Base-by-base conservation (phyloP, 2,329 filamentous ascomycete species). In the Arthrobotrys conoides region DNA sequence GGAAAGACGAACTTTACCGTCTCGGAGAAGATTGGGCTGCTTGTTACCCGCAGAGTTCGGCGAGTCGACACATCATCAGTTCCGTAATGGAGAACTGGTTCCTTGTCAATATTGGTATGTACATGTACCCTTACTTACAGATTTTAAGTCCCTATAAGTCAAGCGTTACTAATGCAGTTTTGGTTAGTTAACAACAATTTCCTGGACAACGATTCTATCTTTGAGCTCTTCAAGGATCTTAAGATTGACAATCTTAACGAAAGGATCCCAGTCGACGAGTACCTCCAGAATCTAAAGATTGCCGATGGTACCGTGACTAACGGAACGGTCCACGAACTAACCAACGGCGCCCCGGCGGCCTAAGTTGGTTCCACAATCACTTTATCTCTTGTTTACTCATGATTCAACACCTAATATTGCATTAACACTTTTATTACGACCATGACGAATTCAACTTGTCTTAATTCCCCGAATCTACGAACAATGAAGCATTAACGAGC, bases 1-100 rank as follows among this genome's bases (percentile, higher is more conserved):
- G 96, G 96, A 97, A 97, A 86, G 96, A 99, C 82, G 96, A 99
- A 85, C 96, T 97, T 16, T 99, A 94, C 87, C 90, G 93, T 79
- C 88, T 99, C 9, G 96, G 96, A 69, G 89, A 92, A 73, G 94
- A 99, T 83, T 99, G 96, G 96, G 93, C 93, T 22, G 93, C 93
- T 83, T 99, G 96, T 84, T 93, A 97, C 83, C 90, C 94, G 44
- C 87, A 91, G 78, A 87, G 87, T 75, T 94, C 90, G 80, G 90
- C 92, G 36, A 96, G 93, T 83, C 90, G 95, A 68, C 88, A 90
- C 79, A 85, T 98, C 79, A 92, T 99, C 80, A 89, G 94, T 81
- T 88, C 89, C 68, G 88, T 98, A 79, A 96, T 97, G 90, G 91
- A 95, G 78, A 90, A 90, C 66, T 99, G 95, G 94, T 95, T 94